These are phyloP conservation scores for Zelonia costaricensis DNA, from an alignment of 208 protist genomes.

Conservation along the genomic window DNA sequence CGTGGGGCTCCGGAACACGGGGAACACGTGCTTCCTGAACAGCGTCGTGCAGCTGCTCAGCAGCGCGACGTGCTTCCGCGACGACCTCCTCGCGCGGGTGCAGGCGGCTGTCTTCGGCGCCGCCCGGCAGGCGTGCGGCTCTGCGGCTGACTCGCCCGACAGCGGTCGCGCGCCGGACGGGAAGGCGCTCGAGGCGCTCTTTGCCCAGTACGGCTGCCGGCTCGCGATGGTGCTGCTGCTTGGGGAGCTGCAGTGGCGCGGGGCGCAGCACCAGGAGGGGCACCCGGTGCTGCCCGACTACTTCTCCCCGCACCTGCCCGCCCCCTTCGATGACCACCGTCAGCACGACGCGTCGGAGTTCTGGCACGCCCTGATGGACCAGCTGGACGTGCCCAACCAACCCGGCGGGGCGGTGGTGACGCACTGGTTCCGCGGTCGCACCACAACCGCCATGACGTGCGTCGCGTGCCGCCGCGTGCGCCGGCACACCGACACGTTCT, in stretches of 20 bases:
- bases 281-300: constrained; percentile 33
- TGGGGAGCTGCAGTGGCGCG: constrained; percentile 57
- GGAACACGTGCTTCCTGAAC: constrained; percentile 76
- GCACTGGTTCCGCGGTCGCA: constrained; percentile 55
- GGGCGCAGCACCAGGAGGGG: constrained; percentile 14
- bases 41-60: constrained; percentile 67
- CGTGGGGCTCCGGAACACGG: constrained; percentile 54
- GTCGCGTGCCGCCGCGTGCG: constrained; percentile 31
- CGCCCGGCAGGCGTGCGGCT: neutral
- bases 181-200: neutral
- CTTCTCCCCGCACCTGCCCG: constrained; percentile 34
- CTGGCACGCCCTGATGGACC: constrained; percentile 58
- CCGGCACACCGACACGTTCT: constrained; percentile 39
- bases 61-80: constrained; percentile 37
- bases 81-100: constrained; percentile 14
- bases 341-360: constrained; percentile 85
- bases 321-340: constrained; percentile 50
- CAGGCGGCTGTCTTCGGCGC: constrained; percentile 15
- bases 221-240: constrained; percentile 40
- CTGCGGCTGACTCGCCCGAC: neutral
- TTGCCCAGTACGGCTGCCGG: constrained; percentile 8
- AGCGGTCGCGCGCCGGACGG: neutral
- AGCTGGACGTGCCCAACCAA: constrained; percentile 39
- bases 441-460: constrained; percentile 48
- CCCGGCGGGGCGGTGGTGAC: constrained; percentile 34